Evolutionary conservation across 495 filamentous ascomycete genomes (phyloP), one percentile per base, ranked within the genome.

Genomic region (Penicillium fimorum): DNA sequence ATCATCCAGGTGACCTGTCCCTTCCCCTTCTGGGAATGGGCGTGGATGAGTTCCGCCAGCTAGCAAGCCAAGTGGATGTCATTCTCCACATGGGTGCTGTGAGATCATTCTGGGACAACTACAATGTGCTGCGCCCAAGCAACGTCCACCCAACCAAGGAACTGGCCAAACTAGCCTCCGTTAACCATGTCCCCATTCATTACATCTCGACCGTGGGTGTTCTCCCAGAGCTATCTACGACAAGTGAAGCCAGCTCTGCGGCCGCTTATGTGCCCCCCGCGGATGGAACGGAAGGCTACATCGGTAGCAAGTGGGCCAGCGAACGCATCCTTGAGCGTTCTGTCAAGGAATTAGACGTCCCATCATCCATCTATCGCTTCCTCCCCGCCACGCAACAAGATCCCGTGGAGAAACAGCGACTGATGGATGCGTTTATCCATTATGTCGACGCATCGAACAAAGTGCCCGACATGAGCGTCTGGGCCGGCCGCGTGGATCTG

Each of bases 41-140:
- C 2, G 50, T 63, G 1, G 41, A 33, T 4, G 57, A 70, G 1
- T 58, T 65, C 22, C 3, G 37, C 0, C 24, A 13, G 1, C 56
- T 81, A 0, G 64, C 65, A 7, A 32, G 13, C 8, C 9, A 56
- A 9, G 72, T 61, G 0, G 68, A 81, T 49, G 59, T 55, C 7
- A 64, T 82, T 41, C 59, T 83, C 20, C 79, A 83, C 58, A 69
- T 65, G 51, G 79, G 76, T 30, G 73, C 74, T 7, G 66, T 68
- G 10, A 59, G 69, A 5, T 78, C 75, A 2, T 73, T 74, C 62
- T 55, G 68, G 55, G 68, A 79, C 37, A 64, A 59, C 3, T 83
- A 81, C 66, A 24, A 54, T 8, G 43, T 60, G 0, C 62, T 82
- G 0, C 63, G 68, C 0, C 20, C 33, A 0, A 29, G 42, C 45